A percentile compares a stretch with the other conserved stretches of the same genome.
Conservation (phyloP, 306 rosid species). For the Pterocarpus macrocarpus region DNA sequence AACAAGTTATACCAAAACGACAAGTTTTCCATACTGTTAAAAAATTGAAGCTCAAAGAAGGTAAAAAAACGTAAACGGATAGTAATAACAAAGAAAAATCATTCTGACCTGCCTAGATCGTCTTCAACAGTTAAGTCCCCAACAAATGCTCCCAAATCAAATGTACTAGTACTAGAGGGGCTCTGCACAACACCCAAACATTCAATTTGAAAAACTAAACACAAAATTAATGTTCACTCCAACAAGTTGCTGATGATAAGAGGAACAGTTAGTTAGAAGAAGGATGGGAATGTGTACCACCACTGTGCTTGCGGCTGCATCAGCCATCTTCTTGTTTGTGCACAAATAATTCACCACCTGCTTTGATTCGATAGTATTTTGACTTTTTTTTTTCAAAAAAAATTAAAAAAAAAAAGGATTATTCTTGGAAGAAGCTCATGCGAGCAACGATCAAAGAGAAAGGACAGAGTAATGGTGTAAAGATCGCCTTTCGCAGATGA, state of each 20-base stretch:
- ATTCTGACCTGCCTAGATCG: conserved; percentile 67
- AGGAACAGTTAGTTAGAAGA: no score
- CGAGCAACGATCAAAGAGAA: no score
- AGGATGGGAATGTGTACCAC: conserved; percentile 2
- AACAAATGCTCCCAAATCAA: conserved; percentile 86
- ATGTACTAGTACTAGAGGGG: conserved; percentile 45
- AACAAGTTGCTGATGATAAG: no score
- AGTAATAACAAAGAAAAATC: not conserved
- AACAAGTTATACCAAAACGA: conserved; percentile 27
- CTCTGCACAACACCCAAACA: conserved; percentile 48
- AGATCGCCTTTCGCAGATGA: no score
- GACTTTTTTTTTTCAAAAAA: no score
- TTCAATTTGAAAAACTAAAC: no score
- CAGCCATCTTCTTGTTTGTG: conserved; percentile 49
- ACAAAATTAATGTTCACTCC: no score
- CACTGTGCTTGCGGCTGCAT: conserved; percentile 46
- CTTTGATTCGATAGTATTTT: not conserved
- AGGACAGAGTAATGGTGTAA: no score
- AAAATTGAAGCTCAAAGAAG: not conserved
- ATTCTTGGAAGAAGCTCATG: no score
- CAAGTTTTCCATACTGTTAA: not conserved
- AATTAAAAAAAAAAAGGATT: no score
- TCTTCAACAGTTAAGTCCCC: conserved; percentile 85
- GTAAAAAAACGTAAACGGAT: not conserved
- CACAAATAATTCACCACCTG: not conserved